Conservation (phyloP, 768 basidiomycete species). For the Favolaschia claudopus region DNA sequence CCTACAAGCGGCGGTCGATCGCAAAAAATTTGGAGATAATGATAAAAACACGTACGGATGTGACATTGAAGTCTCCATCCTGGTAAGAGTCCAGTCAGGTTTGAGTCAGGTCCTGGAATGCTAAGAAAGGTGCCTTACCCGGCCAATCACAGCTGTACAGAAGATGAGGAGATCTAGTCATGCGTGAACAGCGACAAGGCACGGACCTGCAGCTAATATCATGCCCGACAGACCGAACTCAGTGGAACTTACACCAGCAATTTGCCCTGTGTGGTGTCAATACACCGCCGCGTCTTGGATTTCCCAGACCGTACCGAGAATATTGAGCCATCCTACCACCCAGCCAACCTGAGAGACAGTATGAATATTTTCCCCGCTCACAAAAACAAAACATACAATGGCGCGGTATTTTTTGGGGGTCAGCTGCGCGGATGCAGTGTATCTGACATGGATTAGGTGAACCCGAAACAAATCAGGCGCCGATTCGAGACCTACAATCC, state of each 20-base stretch:
- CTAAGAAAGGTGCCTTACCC: conserved; percentile 45
- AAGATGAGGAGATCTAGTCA: neutral
- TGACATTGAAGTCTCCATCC: conserved; percentile 67
- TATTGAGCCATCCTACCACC: conserved; percentile 86
- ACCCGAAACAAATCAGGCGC: neutral
- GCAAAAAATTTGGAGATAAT: no score
- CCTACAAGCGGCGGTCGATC: no score
- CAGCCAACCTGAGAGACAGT: conserved; percentile 61
- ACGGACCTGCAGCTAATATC: conserved; percentile 73
- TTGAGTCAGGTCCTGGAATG: neutral
- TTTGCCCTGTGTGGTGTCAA: conserved; percentile 59
- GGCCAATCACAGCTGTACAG: conserved; percentile 55
- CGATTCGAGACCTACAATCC: conserved; percentile 58
- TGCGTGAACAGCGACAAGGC: neutral
- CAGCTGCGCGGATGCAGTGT: conserved; percentile 83
- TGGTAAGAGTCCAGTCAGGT: conserved; percentile 25
- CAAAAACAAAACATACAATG: conserved; percentile 46
- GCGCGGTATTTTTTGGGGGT: conserved; percentile 71
- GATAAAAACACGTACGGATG: conserved; percentile 51
- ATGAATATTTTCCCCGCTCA: neutral
- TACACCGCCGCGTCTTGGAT: neutral
- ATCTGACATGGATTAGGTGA: conserved; percentile 45
- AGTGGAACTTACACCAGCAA: conserved; percentile 86
- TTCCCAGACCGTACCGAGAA: conserved; percentile 57
- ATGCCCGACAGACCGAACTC: conserved; percentile 84